Base-by-base conservation (phyloP, 2,329 filamentous ascomycete genomes). In the Apiospora aurea region DNA sequence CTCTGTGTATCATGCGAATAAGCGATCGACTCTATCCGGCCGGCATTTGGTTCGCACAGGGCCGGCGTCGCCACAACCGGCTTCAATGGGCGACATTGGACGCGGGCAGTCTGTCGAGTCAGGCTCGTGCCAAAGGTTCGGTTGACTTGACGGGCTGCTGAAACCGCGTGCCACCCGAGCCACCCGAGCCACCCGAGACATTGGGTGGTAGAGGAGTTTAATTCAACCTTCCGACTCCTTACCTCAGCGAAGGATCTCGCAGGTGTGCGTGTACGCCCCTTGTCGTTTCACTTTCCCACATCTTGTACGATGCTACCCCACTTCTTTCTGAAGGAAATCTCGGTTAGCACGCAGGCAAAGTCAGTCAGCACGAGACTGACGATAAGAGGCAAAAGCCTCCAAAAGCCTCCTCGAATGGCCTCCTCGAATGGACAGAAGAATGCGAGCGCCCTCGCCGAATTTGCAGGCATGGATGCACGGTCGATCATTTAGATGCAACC, bases 111-210 rank as follows among this genome's bases (percentile, higher is more conserved):
- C 57, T 41, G 57, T 64, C 21, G 57, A 64, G 57, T 64, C 57
- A 41, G n/a, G 57, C 41, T 41, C 21, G 57, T 18, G 57, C 57
- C 57, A 21, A n/a, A 5, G 13, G 21, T 11, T 34, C 29, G 21
- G n/a, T 64, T 13, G 34, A 2, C 53, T 64, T 64, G 34, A 41
- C 57, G 41, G 21, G 57, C 41, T 29, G 34, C 34, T n/a, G 34
- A 21, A 11, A 34, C 57, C 57, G 57, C 57, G 34, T 41, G 57
- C 57, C 29, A 64, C n/a, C 57, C 57, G 46, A 64, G 34, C n/a
- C n/a, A n/a, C n/a, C n/a, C n/a, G n/a, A n/a, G 57, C 57, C 29
- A 64, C n/a, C 57, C 57, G 46, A 64, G 34, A 41, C 57, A 64
- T 38, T 38, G 34, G 26, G 3, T 29, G 26, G 26, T 34, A 21